A percentile compares a stretch with the other conserved stretches of the same genome.
phyloP scores from a whole-genome alignment of 2,329 filamentous ascomycete genomes.

The Fusarium secorum region DNA sequence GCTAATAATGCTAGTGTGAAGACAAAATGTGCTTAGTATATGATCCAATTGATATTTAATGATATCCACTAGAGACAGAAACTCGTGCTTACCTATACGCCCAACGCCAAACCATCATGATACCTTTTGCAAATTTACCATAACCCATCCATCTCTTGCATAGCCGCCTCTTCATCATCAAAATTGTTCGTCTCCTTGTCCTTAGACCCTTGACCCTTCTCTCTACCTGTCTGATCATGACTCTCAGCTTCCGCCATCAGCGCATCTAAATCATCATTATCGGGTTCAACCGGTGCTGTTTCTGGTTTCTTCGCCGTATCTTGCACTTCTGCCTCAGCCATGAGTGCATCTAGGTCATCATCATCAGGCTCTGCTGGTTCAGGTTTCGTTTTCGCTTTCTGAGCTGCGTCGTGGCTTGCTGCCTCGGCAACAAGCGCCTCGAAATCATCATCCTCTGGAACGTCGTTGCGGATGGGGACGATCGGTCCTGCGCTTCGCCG shows the following conservation, averaged over 20 bases:
- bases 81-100: background rate
- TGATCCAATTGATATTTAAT: background rate
- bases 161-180: constrained; percentile 71
- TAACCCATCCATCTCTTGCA: constrained; percentile 69
- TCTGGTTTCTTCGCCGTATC: constrained; percentile 28
- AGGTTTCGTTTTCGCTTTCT: constrained; percentile 22
- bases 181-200: constrained; percentile 50
- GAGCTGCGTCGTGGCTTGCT: constrained; percentile 41
- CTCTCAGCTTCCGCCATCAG: constrained; percentile 61
- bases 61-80: background rate
- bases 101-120: background rate
- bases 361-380: constrained; percentile 45
- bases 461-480: constrained; percentile 36
- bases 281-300: constrained; percentile 28
- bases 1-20: background rate
- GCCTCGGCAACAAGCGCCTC: constrained; percentile 63
- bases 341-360: constrained; percentile 62
- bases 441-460: constrained; percentile 58
- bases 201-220: background rate
- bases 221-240: constrained; percentile 18
- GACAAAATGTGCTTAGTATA: background rate
- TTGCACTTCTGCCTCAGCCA: constrained; percentile 56
- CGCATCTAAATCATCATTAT: constrained; percentile 60
- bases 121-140: constrained; percentile 48
- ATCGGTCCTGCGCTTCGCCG: constrained; percentile 15